Conservation (phyloP, 225 moss, liverwort and hornwort species). For the Sphagnum contortum region DNA sequence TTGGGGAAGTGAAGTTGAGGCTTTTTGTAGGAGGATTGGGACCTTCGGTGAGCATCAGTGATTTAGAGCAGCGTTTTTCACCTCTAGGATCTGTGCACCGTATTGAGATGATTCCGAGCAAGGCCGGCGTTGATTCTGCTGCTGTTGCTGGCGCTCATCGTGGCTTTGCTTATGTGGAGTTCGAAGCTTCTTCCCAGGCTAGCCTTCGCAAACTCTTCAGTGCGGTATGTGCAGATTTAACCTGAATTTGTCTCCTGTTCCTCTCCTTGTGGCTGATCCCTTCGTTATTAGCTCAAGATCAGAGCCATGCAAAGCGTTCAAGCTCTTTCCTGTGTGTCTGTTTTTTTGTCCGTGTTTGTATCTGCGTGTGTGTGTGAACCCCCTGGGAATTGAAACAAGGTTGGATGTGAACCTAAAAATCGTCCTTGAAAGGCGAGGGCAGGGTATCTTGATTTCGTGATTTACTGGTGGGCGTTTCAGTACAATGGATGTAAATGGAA, state of each 20-base stretch:
- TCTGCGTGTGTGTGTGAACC: no score
- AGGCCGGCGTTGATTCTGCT: conserved; percentile 16
- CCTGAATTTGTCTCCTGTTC: background rate
- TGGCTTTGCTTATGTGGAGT: conserved; percentile 86
- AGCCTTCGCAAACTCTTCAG: conserved; percentile 76
- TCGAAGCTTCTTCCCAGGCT: conserved; percentile 66
- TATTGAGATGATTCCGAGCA: conserved; percentile 41
- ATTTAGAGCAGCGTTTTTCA: conserved; percentile 68
- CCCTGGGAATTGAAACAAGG: background rate
- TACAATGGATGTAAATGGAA: conserved; percentile 96
- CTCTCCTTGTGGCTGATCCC: background rate
- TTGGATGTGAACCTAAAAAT: background rate
- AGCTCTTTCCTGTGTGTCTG: no score
- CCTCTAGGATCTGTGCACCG: conserved; percentile 58
- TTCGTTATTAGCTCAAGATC: background rate
- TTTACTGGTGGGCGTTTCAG: conserved; percentile 23
- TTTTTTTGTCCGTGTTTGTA: no score
- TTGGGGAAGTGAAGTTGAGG: conserved; percentile 33
- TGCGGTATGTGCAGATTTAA: conserved; percentile 35
- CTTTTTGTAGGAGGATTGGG: conserved; percentile 84
- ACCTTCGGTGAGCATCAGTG: conserved; percentile 34
- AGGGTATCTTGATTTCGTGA: no score
- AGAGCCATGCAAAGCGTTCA: no score
- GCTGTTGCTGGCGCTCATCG: conserved; percentile 36
- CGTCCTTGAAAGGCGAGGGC: background rate